Conservation (phyloP, 2,329 filamentous ascomycete genomes). For the Fusarium fujikuroi region DNA sequence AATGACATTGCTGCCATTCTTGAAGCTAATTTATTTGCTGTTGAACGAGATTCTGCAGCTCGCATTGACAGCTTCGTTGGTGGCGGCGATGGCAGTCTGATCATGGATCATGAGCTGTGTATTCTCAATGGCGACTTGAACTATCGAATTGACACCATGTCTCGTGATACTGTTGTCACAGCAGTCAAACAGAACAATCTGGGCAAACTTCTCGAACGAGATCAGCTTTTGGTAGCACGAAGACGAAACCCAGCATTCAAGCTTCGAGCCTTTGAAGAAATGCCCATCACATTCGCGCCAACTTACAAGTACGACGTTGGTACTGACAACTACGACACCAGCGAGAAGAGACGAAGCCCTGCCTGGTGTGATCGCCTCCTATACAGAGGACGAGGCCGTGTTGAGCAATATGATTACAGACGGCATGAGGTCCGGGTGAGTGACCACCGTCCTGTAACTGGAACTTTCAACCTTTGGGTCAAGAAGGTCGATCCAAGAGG, state of each 20-base stretch:
- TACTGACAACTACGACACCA: conserved; percentile 91
- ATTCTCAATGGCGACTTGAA: conserved; percentile 96
- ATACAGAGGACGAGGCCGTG: conserved; percentile 82
- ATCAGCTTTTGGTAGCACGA: conserved; percentile 89
- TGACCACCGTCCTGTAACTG: conserved; percentile 93
- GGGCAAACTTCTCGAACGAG: conserved; percentile 86
- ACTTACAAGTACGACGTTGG: conserved; percentile 99
- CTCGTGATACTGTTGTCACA: conserved; percentile 88
- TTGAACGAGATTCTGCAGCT: conserved; percentile 72
- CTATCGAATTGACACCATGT: conserved; percentile 98
- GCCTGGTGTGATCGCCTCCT: conserved; percentile 97
- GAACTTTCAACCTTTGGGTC: conserved; percentile 81
- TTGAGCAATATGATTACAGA: conserved; percentile 88
- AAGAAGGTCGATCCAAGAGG: conserved; percentile 81
- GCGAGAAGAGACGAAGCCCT: conserved; percentile 92
- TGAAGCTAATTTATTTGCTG: conserved; percentile 79
- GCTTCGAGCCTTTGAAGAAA: conserved; percentile 88
- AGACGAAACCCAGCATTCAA: conserved; percentile 91
- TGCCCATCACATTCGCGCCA: conserved; percentile 89
- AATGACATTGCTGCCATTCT: conserved; percentile 92
- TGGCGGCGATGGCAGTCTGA: conserved; percentile 94
- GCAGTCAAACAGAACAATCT: conserved; percentile 86
- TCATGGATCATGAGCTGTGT: conserved; percentile 97
- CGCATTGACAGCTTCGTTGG: conserved; percentile 84
- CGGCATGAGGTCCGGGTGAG: conserved; percentile 91